Evolutionary conservation across 1,284 basidiomycete species (phyloP).

Genomic region (Farysia itapuensis): DNA sequence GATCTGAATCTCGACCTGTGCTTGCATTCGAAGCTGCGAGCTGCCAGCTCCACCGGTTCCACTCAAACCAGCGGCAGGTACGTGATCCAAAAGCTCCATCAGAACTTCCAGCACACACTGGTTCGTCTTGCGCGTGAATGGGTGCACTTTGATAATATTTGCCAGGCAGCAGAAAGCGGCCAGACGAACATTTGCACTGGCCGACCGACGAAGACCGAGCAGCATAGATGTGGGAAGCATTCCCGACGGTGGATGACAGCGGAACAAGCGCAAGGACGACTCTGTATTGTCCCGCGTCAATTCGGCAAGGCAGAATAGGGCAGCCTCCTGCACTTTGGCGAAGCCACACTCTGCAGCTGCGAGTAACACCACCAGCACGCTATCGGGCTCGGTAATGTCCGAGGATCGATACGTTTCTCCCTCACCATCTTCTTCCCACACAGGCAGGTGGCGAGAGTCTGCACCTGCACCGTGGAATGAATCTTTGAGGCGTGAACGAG

Average conservation of each 20-base stretch:
- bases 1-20: slow-evolving; percentile 39
- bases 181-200: slow-evolving; percentile 39
- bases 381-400: slow-evolving; percentile 3
- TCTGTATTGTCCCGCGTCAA: slow-evolving; percentile 28
- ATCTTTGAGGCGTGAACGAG: slow-evolving; percentile 22
- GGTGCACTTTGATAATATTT: slow-evolving; percentile 50
- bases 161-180: slow-evolving; percentile 50
- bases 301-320: slow-evolving; percentile 45
- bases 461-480: slow-evolving; percentile 4
- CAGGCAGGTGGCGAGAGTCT: slow-evolving; percentile 10
- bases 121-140: slow-evolving; percentile 41
- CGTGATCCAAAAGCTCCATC: slow-evolving; percentile 44
- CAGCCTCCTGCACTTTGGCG: slow-evolving; percentile 47
- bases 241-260: slow-evolving; percentile 31
- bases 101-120: slow-evolving; percentile 48
- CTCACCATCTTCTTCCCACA: slow-evolving; percentile 27
- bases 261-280: slow-evolving; percentile 20
- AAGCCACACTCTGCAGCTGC: slow-evolving; percentile 41
- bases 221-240: slow-evolving; percentile 43
- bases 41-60: neutral
- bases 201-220: slow-evolving; percentile 32
- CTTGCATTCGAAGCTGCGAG: slow-evolving; percentile 10
- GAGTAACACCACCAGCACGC: slow-evolving; percentile 30
- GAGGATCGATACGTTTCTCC: slow-evolving; percentile 1
- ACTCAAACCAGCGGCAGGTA: slow-evolving; percentile 5